Evolutionary conservation across 1,284 basidiomycete species (phyloP).

Genomic region (Melampsora americana): DNA sequence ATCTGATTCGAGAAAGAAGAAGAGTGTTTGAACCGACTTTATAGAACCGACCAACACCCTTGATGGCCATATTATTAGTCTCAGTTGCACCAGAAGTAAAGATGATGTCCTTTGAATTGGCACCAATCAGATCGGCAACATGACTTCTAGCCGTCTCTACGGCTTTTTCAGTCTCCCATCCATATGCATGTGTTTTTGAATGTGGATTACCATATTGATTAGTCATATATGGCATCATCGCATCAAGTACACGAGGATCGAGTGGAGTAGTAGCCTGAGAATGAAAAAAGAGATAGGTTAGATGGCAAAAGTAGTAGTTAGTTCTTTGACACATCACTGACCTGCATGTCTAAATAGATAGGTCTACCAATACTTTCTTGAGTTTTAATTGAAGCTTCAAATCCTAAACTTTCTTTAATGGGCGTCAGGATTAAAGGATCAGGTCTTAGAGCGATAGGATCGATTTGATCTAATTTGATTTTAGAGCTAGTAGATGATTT

Average conservation of each 20-base stretch:
- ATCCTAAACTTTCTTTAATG: slow-evolving; percentile 31
- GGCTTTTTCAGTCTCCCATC: slow-evolving; percentile 95
- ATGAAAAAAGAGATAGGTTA: slow-evolving; percentile 18
- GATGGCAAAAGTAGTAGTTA: not conserved
- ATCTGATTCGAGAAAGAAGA: not conserved
- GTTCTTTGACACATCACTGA: slow-evolving; percentile 52
- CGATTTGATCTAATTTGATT: slow-evolving; percentile 38
- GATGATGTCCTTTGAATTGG: slow-evolving; percentile 90
- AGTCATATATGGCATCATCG: slow-evolving; percentile 92
- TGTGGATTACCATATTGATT: slow-evolving; percentile 99
- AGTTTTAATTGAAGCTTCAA: slow-evolving; percentile 1
- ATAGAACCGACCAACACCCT: slow-evolving; percentile 86
- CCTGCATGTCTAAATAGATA: slow-evolving; percentile 95
- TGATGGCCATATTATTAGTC: slow-evolving; percentile 96
- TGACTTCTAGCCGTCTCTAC: slow-evolving; percentile 89
- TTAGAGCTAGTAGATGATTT: not conserved
- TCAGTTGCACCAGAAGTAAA: slow-evolving; percentile 99
- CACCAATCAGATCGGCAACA: slow-evolving; percentile 85
- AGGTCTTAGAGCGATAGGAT: slow-evolving; percentile 34
- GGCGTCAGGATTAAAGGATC: slow-evolving; percentile 46
- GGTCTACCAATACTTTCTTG: slow-evolving; percentile 60
- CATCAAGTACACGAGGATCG: slow-evolving; percentile 93
- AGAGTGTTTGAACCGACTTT: slow-evolving; percentile 78
- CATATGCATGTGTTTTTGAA: slow-evolving; percentile 95
- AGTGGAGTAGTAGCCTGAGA: slow-evolving; percentile 88